Percentiles rank a stretch among this genome's conserved stretches.
Conservation (phyloP, 192 early-diverging fungal species). For the Backusella mclennaniae region DNA sequence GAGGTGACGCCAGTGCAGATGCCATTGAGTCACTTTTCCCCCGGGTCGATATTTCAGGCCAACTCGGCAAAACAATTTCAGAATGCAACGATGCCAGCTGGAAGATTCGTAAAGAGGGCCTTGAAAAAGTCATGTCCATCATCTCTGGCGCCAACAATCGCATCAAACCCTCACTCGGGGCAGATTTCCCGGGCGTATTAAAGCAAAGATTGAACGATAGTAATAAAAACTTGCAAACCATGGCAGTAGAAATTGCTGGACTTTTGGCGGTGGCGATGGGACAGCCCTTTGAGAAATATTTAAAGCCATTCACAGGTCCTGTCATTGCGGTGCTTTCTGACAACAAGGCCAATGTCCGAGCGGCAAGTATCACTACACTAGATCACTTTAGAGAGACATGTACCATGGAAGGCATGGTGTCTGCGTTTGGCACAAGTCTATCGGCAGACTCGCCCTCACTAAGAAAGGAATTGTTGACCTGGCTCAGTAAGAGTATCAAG, state of each 20-base stretch:
- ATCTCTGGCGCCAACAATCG: constrained; percentile 78
- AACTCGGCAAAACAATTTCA: constrained; percentile 57
- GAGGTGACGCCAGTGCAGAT: constrained; percentile 41
- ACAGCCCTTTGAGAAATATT: constrained; percentile 78
- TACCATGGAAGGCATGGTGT: constrained; percentile 68
- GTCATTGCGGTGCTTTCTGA: constrained; percentile 80
- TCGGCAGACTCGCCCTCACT: constrained; percentile 81
- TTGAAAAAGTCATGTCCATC: constrained; percentile 79
- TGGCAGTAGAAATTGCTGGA: constrained; percentile 80
- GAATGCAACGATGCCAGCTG: constrained; percentile 82
- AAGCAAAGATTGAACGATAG: constrained; percentile 84
- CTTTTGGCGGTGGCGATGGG: constrained; percentile 80
- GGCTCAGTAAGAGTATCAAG: constrained; percentile 68
- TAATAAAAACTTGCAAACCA: constrained; percentile 86
- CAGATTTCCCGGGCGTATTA: constrained; percentile 77
- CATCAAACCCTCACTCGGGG: constrained; percentile 74
- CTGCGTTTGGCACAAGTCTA: constrained; percentile 63
- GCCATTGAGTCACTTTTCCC: constrained; percentile 85
- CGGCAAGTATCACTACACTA: constrained; percentile 70
- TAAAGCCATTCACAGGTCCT: constrained; percentile 64
- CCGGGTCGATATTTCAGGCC: constrained; percentile 73
- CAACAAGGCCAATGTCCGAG: constrained; percentile 87
- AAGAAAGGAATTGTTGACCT: constrained; percentile 85
- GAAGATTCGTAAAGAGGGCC: constrained; percentile 89
- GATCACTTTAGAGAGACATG: constrained; percentile 68